Evolutionary conservation across 1,139 yeast species (phyloP).

Genomic region (Zygosaccharomyces sapae): DNA sequence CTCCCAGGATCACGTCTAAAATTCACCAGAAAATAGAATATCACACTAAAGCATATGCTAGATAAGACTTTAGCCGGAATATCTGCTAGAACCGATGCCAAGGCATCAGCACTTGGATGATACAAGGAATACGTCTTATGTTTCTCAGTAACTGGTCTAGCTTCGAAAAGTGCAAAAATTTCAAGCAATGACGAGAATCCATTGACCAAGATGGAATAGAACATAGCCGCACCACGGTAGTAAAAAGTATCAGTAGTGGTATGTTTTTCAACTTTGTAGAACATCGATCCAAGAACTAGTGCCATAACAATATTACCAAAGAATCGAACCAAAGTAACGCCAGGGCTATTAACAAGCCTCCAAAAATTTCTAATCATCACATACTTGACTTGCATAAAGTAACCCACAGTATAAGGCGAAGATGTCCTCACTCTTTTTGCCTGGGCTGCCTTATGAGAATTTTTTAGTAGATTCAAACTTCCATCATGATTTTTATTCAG

Average conservation of each 20-base stretch:
- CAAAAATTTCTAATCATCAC: slow-evolving; percentile 58
- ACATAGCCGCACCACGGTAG: slow-evolving; percentile 66
- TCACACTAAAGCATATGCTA: slow-evolving; percentile 55
- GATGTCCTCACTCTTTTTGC: slow-evolving; percentile 48
- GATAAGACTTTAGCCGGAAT: slow-evolving; percentile 58
- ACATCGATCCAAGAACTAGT: slow-evolving; percentile 67
- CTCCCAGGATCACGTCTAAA: slow-evolving; percentile 62
- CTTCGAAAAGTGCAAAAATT: slow-evolving; percentile 62
- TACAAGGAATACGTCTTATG: slow-evolving; percentile 72
- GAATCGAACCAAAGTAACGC: slow-evolving; percentile 56
- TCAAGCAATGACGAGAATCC: slow-evolving; percentile 74
- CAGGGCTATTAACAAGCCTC: slow-evolving; percentile 63
- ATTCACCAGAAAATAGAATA: slow-evolving; percentile 63
- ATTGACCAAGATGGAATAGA: slow-evolving; percentile 72
- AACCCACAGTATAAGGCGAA: slow-evolving; percentile 66
- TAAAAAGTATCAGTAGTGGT: slow-evolving; percentile 53
- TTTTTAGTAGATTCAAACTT: slow-evolving; percentile 34
- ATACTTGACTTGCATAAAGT: slow-evolving; percentile 58
- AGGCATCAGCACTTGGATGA: slow-evolving; percentile 74
- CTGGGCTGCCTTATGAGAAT: slow-evolving; percentile 55
- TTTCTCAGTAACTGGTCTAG: slow-evolving; percentile 74
- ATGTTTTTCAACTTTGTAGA: slow-evolving; percentile 51
- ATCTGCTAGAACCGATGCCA: slow-evolving; percentile 65
- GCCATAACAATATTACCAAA: slow-evolving; percentile 68
- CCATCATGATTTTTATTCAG: slow-evolving; percentile 17